Percentiles rank a stretch among this genome's conserved stretches.
phyloP scores from a whole-genome alignment of 768 basidiomycete species.

The Stropharia rugosoannulata region DNA sequence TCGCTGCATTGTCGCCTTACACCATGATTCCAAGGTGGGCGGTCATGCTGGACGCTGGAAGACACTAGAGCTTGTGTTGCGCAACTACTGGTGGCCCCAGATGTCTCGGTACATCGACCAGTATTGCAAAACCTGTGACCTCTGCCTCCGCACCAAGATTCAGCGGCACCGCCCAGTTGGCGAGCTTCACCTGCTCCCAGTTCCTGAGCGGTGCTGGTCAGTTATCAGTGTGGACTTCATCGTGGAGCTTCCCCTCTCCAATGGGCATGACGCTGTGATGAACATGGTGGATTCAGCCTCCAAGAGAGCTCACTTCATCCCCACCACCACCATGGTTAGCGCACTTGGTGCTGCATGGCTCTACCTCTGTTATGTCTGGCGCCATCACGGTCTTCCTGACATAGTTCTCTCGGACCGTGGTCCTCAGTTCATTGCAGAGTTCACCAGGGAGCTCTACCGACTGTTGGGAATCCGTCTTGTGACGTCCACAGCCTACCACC shows the following conservation, averaged over 20 bases:
- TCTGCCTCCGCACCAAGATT: slow-evolving; percentile 13
- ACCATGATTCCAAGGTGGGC: not conserved
- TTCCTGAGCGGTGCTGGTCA: slow-evolving; percentile 25
- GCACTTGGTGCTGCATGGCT: slow-evolving; percentile 12
- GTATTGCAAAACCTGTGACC: slow-evolving; percentile 26
- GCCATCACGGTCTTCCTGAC: slow-evolving; percentile 19
- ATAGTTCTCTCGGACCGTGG: slow-evolving; percentile 17
- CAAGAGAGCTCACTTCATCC: slow-evolving; percentile 18
- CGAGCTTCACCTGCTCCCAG: slow-evolving; percentile 13
- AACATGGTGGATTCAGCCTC: slow-evolving; percentile 20
- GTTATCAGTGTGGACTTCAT: slow-evolving; percentile 31
- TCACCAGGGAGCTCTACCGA: slow-evolving; percentile 17
- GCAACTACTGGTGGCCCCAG: slow-evolving; percentile 26
- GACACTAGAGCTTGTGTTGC: slow-evolving; percentile 25
- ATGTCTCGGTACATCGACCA: slow-evolving; percentile 14
- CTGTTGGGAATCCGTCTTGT: slow-evolving; percentile 16
- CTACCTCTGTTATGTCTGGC: not conserved
- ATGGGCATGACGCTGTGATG: slow-evolving; percentile 32
- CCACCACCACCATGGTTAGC: slow-evolving; percentile 8
- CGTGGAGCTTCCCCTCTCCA: slow-evolving; percentile 7
- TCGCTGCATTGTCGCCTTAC: not conserved
- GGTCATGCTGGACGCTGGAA: slow-evolving; percentile 34
- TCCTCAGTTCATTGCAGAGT: slow-evolving; percentile 18
- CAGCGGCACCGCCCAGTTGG: slow-evolving; percentile 24
- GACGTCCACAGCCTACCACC: slow-evolving; percentile 24